Base-by-base conservation (phyloP, 2,329 filamentous ascomycete genomes). In the Penicillium thymicola region DNA sequence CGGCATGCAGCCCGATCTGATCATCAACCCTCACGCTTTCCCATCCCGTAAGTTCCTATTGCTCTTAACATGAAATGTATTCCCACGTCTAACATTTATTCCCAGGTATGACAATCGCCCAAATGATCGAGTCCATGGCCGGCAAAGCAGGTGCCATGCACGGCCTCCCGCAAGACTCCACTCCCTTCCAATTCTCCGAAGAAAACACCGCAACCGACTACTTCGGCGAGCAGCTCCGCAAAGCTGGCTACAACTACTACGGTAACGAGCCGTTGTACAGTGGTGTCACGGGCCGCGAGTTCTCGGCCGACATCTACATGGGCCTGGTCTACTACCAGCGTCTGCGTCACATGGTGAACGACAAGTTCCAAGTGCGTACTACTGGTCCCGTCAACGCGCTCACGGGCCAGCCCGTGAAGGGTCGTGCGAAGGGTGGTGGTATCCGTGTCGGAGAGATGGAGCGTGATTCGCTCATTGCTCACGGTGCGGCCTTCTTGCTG, bases 371-470 rank as follows among this genome's bases (percentile, higher is more conserved):
- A 76, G 94, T 97, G 54, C 87, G 94, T 75, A 97, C 94, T 3
- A 97, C 94, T 0, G 94, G 94, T 54, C 92, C 92, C 1, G 89
- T 97, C 42, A 94, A 94, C 54, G 85, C 88, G 25, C 85, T 94
- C 16, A 97, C 93, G 0, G 92, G 93, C 32, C 94, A 99, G 73
- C 94, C 94, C 40, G 94, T 99, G 81, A 97, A 97, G 80, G 94
- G 94, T 62, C 84, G 94, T 73, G 94, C 95, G 73, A 90, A 93
- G 76, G 94, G 93, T 71, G 94, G 94, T 78, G 94, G 94, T 87
- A 97, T 99, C 72, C 92, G 94, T 81, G 93, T 99, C 30, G 94
- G 94, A 76, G 94, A 99, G 77, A 99, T 99, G 94, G 94, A 99
- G 79, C 89, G 94, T 64, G 94, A 99, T 75, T 90, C 93, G 4